Base-by-base conservation (phyloP, 2,329 filamentous ascomycete genomes). In the Incumbomyces delicatus region DNA sequence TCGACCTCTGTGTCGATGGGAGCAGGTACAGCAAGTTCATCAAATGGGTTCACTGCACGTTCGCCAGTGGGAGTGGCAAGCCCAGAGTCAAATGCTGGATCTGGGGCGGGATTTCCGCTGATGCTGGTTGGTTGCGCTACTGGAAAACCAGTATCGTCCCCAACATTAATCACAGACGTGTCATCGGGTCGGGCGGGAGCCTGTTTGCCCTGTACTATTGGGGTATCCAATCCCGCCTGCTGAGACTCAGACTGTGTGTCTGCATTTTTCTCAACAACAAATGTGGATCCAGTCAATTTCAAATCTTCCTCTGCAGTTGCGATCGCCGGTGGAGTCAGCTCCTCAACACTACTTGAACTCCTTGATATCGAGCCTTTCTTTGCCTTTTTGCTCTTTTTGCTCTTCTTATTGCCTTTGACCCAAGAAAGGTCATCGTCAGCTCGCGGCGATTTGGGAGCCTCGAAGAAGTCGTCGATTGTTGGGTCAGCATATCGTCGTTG, bases 401-500 rank as follows among this genome's bases (percentile, higher is more conserved):
- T 36, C 36, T 46, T 46, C 44, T 46, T 46, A 17, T 22, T 40
- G 22, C 44, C 36, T 27, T 46, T 46, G 22, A 46, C 20, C 44
- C 44, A 46, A 3, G 44, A 40, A 14, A 32, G n/a, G n/a, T 46
- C 44, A 13, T 38, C 34, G 27, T 46, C 44, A 12, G 10, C 31
- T 12, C 34, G 8, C 3, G 27, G 27, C 7, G 35, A 40, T 22
- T 34, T 32, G 10, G 44, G 20, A 11, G 16, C 36, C 16, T 46
- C 44, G 14, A 46, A 46, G 37, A 46, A 46, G n/a, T 46, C 44
- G 18, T 46, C 44, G 17, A 46, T 36, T 34, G 37, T 46, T 10
- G 44, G 44, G 29, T 46, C 44, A 13, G 18, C 16, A 17, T 34
- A 18, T 4, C 22, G 22, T 31, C 35, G 22, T 18, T 40, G 31